Conservation (phyloP, 1,284 basidiomycete species). For the Cystobasidium sp. region DNA sequence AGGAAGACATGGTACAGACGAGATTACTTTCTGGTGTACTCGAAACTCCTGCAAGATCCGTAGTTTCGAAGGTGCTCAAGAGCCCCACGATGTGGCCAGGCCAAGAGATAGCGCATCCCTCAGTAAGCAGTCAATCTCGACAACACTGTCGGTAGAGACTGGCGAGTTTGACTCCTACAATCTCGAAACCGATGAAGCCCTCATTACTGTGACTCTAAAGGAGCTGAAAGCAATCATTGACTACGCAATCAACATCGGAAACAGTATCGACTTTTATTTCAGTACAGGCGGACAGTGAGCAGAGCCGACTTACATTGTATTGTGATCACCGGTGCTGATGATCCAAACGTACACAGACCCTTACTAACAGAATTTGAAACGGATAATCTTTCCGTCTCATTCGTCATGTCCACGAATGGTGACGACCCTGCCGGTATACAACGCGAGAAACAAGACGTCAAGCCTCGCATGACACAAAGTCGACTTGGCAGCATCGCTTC, state of each 20-base stretch:
- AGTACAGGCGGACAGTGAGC: conserved; percentile 44
- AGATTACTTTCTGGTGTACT: conserved; percentile 44
- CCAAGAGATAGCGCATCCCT: conserved; percentile 7
- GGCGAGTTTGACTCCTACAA: conserved; percentile 45
- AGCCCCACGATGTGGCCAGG: not conserved
- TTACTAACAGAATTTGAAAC: conserved; percentile 25
- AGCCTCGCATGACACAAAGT: conserved; percentile 33
- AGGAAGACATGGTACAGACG: conserved; percentile 42
- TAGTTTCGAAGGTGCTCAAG: conserved; percentile 30
- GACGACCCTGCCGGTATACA: conserved; percentile 39
- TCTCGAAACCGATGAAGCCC: conserved; percentile 32
- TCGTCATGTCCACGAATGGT: conserved; percentile 38
- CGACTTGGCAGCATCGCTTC: not conserved
- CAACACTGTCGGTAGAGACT: conserved; percentile 37
- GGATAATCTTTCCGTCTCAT: conserved; percentile 22
- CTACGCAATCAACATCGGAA: conserved; percentile 35
- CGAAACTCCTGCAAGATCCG: conserved; percentile 31
- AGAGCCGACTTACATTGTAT: not conserved
- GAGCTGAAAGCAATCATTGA: conserved; percentile 47
- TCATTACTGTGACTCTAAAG: conserved; percentile 46
- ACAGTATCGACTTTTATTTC: conserved; percentile 44
- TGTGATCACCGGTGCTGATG: not conserved
- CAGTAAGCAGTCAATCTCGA: conserved; percentile 36
- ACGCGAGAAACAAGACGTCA: conserved; percentile 41
- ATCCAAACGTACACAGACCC: conserved; percentile 10